Percentiles rank a stretch among this genome's conserved stretches.
phyloP scores from a whole-genome alignment of 805 yeast genomes.

The Yarrowia osloensis region DNA sequence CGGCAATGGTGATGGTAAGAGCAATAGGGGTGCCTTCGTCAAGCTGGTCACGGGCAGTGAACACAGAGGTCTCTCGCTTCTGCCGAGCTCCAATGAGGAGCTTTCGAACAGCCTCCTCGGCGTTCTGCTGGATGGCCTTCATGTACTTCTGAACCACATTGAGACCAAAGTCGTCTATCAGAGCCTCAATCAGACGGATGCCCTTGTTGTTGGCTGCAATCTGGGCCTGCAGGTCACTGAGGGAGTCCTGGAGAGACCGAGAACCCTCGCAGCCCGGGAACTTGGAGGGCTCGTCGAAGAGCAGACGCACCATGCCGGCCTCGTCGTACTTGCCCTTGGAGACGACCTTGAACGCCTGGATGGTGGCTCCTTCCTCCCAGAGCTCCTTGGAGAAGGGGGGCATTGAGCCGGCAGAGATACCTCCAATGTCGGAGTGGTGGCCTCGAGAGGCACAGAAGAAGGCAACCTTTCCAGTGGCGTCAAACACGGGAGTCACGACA shows the following conservation, averaged over 20 bases:
- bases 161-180: slow-evolving; percentile 64
- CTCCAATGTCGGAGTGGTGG: slow-evolving; percentile 96
- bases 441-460: slow-evolving; percentile 94
- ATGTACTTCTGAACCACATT: slow-evolving; percentile 67
- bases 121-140: slow-evolving; percentile 80
- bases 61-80: slow-evolving; percentile 41
- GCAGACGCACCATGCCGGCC: slow-evolving; percentile 59
- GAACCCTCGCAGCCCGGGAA: slow-evolving; percentile 89
- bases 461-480: slow-evolving; percentile 52
- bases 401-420: slow-evolving; percentile 89
- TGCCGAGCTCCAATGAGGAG: slow-evolving; percentile 44
- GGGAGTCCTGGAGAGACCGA: slow-evolving; percentile 76
- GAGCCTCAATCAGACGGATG: slow-evolving; percentile 58
- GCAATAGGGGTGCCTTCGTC: slow-evolving; percentile 44
- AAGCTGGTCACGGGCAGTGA: slow-evolving; percentile 39
- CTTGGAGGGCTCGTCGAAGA: slow-evolving; percentile 74
- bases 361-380: slow-evolving; percentile 90
- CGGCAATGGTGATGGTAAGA: slow-evolving; percentile 42
- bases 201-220: slow-evolving; percentile 89
- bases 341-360: slow-evolving; percentile 74
- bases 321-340: slow-evolving; percentile 74
- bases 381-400: slow-evolving; percentile 86
- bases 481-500: slow-evolving; percentile 85
- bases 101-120: slow-evolving; percentile 66
- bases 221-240: slow-evolving; percentile 83